Base-by-base conservation (phyloP, 192 early-diverging fungal species). In the Fimicolochytrium jonesii region DNA sequence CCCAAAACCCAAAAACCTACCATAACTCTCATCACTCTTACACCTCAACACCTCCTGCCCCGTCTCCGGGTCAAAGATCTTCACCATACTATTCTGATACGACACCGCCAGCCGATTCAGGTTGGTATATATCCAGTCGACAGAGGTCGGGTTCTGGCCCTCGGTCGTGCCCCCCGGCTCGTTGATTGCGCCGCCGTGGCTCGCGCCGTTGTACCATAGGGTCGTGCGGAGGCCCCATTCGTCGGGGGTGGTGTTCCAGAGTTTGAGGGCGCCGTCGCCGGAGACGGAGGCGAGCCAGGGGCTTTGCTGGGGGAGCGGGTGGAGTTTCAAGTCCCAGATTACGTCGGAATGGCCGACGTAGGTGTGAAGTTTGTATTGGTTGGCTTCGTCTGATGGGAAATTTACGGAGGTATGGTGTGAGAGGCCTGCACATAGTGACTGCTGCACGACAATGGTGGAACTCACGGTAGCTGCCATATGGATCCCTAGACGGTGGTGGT, bases 241-340 rank as follows among this genome's bases (percentile, higher is more conserved):
- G 42, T 75, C 67, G 1, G 77, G 59, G 23, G 48, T 39, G 1
- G 66, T 84, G 52, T 92, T 86, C 88, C 91, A 93, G 17, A 93
- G 74, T 70, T 89, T 92, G 17, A 91, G 75, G 3, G 85, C 82
- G 0, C 89, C 88, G 69, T 93, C 92, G 15, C 87, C 83, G 35
- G 89, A 88, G 2, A 85, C 86, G 6, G 89, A 90, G 3, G 81
- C 87, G 6, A 93, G 63, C 6, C 85, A 45, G n/a, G 73, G 65
- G 30, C 77, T 67, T 28, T 76, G 60, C 30, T 74, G 69, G 5
- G 56, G 66, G 6, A 83, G 49, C 18, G 87, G 83, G 55, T 86
- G 86, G 5, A 88, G 66, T 54, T 83, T 80, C 61, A 92, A 72
- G 39, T 89, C 88, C 92, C 92, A 93, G n/a, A 93, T 84, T 4